Base-by-base conservation (phyloP, 2,329 filamentous ascomycete genomes). In the Macrophomina pseudophaseolina region DNA sequence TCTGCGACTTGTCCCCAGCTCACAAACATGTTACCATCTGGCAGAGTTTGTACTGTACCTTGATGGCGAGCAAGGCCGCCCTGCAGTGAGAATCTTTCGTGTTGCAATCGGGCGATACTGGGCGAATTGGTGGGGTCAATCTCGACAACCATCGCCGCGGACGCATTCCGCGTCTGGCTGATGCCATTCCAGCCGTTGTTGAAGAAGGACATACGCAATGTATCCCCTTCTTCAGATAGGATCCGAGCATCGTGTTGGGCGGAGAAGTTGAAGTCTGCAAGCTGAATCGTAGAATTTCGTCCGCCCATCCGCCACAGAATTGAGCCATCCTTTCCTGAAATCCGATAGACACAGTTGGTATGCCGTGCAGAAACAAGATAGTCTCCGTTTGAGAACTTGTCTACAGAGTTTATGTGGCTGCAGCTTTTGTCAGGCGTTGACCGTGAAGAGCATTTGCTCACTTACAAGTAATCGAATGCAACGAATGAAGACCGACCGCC, bases 161-260 rank as follows among this genome's bases (percentile, higher is more conserved):
- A 65, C 6, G 67, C 67, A 23, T 70, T 74, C 7, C 71, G 67
- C 35, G 71, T 72, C 32, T 8, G 9, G 3, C 74, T 77, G 12
- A 54, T 38, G 3, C 52, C 52, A 5, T 54, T 54, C 52, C 52
- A 54, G 6, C 79, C 80, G 73, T 87, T 87, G 69, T 86, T 83
- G 69, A 83, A 87, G 58, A 88, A 78, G 4, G 83, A 84, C 28
- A 84, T 40, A 1, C 32, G 52, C 14, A 38, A 6, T 1, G 14
- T 28, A 4, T 4, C 5, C 5, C 8, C 9, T 5, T 5, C 33
- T n/a, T 38, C 32, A n/a, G 35, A 32, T 1, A 38, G 52, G 32
- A 66, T 44, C 3, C 64, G 42, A 11, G 54, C 64, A 18, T 66
- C 40, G 23, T 66, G 64, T 12, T 66, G 64, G 9, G 42, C 35